A percentile compares a stretch with the other conserved stretches of the same genome.
Conservation (phyloP, 495 filamentous ascomycete species). For the Aspergillus biplanus region DNA sequence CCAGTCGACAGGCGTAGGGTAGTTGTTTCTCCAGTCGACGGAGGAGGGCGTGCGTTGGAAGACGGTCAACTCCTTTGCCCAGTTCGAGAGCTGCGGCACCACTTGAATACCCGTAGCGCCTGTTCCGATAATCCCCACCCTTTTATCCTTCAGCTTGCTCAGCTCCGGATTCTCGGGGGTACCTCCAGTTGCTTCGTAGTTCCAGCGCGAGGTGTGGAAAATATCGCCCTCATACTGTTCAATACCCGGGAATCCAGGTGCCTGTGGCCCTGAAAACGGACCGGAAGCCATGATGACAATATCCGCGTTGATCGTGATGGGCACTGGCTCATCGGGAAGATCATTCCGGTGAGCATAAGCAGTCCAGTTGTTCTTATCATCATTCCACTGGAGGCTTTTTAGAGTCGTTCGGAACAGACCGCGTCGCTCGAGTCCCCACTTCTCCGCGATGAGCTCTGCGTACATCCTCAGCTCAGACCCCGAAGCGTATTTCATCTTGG, state of each 20-base stretch:
- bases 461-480: constrained; percentile 32
- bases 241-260: constrained; percentile 24
- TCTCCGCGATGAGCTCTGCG: constrained; percentile 28
- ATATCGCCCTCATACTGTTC: constrained; percentile 28
- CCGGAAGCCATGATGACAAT: constrained; percentile 20
- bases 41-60: constrained; percentile 51
- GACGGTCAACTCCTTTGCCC: constrained; percentile 36
- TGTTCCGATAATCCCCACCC: constrained; percentile 49
- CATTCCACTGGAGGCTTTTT: constrained; percentile 12
- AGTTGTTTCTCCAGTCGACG: constrained; percentile 51
- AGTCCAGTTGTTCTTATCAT: neutral
- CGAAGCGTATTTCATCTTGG: constrained; percentile 37
- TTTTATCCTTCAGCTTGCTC: constrained; percentile 42
- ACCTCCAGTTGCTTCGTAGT: constrained; percentile 51
- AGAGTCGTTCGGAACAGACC: constrained; percentile 43
- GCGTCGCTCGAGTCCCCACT: constrained; percentile 50
- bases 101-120: constrained; percentile 48
- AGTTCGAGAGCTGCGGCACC: constrained; percentile 29
- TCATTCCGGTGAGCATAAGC: neutral
- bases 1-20: constrained; percentile 49
- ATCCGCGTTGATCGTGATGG: constrained; percentile 12
- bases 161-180: constrained; percentile 43
- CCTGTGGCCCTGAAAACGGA: constrained; percentile 21
- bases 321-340: neutral
- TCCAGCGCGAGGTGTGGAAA: constrained; percentile 46